These are phyloP conservation scores for Plantago major DNA, from an alignment of 257 asterid genomes.

Conservation along the genomic window DNA sequence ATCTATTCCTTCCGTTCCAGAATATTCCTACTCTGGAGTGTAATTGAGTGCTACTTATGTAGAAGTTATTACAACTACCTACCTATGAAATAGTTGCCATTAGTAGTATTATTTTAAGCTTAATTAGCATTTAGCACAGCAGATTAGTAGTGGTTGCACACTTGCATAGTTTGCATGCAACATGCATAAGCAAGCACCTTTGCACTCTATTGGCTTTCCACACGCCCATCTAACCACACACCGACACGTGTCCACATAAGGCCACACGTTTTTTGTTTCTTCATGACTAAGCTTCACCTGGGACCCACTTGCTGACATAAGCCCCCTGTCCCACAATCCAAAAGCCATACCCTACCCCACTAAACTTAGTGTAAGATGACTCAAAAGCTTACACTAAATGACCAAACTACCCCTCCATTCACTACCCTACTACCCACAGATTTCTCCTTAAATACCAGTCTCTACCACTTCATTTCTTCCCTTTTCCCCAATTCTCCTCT, in stretches of 20 bases:
- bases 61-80: too few species aligned
- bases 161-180: neutral
- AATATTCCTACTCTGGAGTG: too few species aligned
- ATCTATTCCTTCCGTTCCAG: too few species aligned
- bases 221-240: neutral
- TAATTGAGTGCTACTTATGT: too few species aligned
- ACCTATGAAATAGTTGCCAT: too few species aligned
- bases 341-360: conserved; percentile 35
- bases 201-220: conserved; percentile 23
- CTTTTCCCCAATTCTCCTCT: conserved; percentile 51
- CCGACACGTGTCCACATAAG: conserved; percentile 29
- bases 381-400: conserved; percentile 39
- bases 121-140: neutral
- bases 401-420: conserved; percentile 42
- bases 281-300: conserved; percentile 63
- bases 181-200: conserved; percentile 15
- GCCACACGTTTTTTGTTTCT: conserved; percentile 44
- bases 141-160: neutral
- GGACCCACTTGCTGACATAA: conserved; percentile 36
- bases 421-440: conserved; percentile 20
- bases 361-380: conserved; percentile 58
- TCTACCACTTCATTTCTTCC: conserved; percentile 46
- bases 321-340: conserved; percentile 17
- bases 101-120: too few species aligned
- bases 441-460: conserved; percentile 51